phyloP scores from a whole-genome alignment of 768 basidiomycete species.

The Lactarius hatsudake region DNA sequence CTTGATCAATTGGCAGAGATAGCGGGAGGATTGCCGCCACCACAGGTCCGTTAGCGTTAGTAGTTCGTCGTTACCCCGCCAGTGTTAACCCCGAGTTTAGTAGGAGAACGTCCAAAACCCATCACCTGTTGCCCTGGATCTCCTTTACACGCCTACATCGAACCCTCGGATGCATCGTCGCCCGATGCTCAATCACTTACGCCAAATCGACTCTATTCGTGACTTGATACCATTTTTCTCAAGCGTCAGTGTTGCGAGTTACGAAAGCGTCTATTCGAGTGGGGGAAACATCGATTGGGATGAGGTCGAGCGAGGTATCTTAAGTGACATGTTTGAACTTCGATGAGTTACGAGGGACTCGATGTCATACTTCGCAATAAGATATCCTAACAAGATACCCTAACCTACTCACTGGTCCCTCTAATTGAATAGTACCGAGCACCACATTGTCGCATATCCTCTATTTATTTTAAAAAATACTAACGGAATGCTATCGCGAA shows the following conservation, averaged over 20 bases:
- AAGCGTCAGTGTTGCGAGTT: constrained; percentile 81
- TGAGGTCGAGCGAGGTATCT: constrained; percentile 74
- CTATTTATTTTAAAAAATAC: constrained; percentile 4
- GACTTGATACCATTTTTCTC: constrained; percentile 92
- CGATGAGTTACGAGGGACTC: constrained; percentile 36
- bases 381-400: no score
- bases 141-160: constrained; percentile 28
- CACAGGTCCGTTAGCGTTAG: constrained; percentile 31
- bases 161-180: constrained; percentile 58
- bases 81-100: background rate
- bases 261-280: constrained; percentile 86
- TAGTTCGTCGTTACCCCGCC: background rate
- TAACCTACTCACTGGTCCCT: background rate
- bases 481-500: background rate
- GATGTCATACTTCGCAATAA: background rate
- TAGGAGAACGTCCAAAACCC: constrained; percentile 13
- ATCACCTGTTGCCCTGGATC: background rate
- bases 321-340: constrained; percentile 90
- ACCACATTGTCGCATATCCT: constrained; percentile 13
- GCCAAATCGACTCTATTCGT: constrained; percentile 78
- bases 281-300: constrained; percentile 86
- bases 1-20: constrained; percentile 89
- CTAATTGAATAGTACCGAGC: constrained; percentile 8
- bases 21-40: constrained; percentile 60
- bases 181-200: constrained; percentile 65